Percentiles rank a stretch among this genome's conserved stretches.
Conservation (phyloP, 164 flowering plant genomes). For the Taxillus chinensis region DNA sequence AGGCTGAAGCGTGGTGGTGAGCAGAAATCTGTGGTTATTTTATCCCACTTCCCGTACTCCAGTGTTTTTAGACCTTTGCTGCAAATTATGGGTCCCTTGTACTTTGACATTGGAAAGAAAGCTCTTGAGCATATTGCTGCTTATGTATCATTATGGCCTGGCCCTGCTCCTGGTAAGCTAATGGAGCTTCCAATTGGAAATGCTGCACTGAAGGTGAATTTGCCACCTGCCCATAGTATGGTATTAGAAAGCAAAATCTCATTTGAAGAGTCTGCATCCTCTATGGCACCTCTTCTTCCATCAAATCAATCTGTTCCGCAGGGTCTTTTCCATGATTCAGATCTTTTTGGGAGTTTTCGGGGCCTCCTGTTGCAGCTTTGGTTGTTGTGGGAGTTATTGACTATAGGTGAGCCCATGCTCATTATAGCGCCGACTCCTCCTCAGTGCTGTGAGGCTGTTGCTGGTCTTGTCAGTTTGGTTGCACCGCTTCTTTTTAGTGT, state of each 20-base stretch:
- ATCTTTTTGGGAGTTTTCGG: slow-evolving; percentile 72
- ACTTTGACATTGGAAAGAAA: slow-evolving; percentile 79
- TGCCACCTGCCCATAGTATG: slow-evolving; percentile 86
- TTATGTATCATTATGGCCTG: slow-evolving; percentile 80
- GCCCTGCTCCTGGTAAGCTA: slow-evolving; percentile 61
- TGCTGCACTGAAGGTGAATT: slow-evolving; percentile 67
- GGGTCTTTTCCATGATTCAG: slow-evolving; percentile 91
- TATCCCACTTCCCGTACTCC: slow-evolving; percentile 68
- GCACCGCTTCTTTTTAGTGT: slow-evolving; percentile 81
- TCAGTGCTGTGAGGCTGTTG: slow-evolving; percentile 98
- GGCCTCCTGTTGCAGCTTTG: slow-evolving; percentile 86
- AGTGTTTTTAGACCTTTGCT: slow-evolving; percentile 86
- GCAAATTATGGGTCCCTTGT: slow-evolving; percentile 95
- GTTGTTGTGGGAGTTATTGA: slow-evolving; percentile 84
- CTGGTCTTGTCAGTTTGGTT: slow-evolving; percentile 82
- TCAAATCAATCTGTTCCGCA: slow-evolving; percentile 73
- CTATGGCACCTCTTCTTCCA: slow-evolving; percentile 73
- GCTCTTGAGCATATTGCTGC: slow-evolving; percentile 83
- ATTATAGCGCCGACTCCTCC: slow-evolving; percentile 92
- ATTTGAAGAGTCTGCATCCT: slow-evolving; percentile 49
- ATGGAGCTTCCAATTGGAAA: slow-evolving; percentile 97
- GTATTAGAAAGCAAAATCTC: slow-evolving; percentile 38
- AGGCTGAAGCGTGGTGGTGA: slow-evolving; percentile 96
- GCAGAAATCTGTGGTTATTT: slow-evolving; percentile 89
- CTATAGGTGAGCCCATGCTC: slow-evolving; percentile 91